Base-by-base conservation (phyloP, 2,329 filamentous ascomycete genomes). In the Fusarium brevicatenulatum region DNA sequence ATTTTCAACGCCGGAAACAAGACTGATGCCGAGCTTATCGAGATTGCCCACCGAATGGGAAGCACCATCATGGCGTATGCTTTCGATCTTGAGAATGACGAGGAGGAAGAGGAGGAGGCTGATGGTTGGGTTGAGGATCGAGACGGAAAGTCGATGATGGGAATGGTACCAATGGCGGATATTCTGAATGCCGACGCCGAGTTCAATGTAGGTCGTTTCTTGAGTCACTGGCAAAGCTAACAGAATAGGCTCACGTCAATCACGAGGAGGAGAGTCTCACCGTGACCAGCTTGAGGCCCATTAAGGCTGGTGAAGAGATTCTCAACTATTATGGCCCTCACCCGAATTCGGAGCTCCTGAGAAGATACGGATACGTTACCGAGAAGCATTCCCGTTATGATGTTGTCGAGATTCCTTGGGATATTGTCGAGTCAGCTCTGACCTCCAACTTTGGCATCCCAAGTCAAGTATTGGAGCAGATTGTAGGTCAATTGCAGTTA, bases 31-130 rank as follows among this genome's bases (percentile, higher is more conserved):
- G 81, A 87, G 30, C 80, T 90, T 4, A 70, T 89, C 5, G 70
- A 74, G 12, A 78, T 91, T 23, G 92, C 93, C 58, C 94, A 97
- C 80, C 87, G 90, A 13, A 95, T 97, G 91, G 95, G 93, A 3
- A 95, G 92, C 68, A 90, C 92, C 21, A 95, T 97, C 74, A 97
- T 97, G 94, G 92, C 94, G 0, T 97, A 97, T 79, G 94, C 94
- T 0, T 97, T 97, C 79, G 95, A 97, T 74, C 88, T 97, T 11
- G 88, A 90, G 53, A 85, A 85, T 12, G 83, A 86, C 0, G 88
- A 90, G 9, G 85, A 89, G 1, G 80, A 90, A 28, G 89, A 90
- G 6, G 88, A 91, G 4, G 88, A 90, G 18, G 84, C 88, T 11
- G 90, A 91, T 30, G 90, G 89, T 47, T 92, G 91, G 84, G 86